These are phyloP conservation scores for Quercus wislizeni DNA, from an alignment of 306 rosid species.

Conservation along the genomic window DNA sequence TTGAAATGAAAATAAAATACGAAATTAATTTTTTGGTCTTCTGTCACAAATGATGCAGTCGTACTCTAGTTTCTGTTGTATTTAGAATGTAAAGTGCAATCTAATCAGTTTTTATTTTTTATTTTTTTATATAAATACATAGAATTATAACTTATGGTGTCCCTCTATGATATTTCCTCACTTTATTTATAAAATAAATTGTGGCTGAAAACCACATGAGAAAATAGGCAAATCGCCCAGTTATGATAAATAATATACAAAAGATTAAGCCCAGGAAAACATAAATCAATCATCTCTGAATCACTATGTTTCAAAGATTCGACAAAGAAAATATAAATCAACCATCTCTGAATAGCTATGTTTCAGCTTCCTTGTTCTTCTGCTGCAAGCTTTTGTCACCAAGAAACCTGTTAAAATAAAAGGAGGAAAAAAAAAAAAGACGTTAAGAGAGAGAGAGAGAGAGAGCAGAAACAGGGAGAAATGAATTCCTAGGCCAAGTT, in stretches of 20 bases:
- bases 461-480: neutral
- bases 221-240: neutral
- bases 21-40: neutral
- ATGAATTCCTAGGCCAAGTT: neutral
- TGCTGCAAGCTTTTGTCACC: neutral
- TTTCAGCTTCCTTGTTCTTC: neutral
- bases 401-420: neutral
- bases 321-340: too few species aligned
- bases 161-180: fast-evolving
- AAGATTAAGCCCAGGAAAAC: too few species aligned
- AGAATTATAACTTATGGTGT: too few species aligned
- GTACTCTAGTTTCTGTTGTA: neutral
- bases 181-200: neutral
- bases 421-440: too few species aligned
- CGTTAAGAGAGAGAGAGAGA: too few species aligned
- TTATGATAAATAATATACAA: too few species aligned
- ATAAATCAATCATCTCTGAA: too few species aligned
- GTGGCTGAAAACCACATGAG: neutral
- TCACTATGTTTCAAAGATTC: neutral
- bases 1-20: too few species aligned
- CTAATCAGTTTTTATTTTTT: neutral
- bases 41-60: neutral
- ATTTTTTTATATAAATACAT: neutral
- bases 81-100: neutral
- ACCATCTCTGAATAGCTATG: neutral